Evolutionary conservation across 208 protist species (phyloP).

Genomic region (Leishmania major): DNA sequence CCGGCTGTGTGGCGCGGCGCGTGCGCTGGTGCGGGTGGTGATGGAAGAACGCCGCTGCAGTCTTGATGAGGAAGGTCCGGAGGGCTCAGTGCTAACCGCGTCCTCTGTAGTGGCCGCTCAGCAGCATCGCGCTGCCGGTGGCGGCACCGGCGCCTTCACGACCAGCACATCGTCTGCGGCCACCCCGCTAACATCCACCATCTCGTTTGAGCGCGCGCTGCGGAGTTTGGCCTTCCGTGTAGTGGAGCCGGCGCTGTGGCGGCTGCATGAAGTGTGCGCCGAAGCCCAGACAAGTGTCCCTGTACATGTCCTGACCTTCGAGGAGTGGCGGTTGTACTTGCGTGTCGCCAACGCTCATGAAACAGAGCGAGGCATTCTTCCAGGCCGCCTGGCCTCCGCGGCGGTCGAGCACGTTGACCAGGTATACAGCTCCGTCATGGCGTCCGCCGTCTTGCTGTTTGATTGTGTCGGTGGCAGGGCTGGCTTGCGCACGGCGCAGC

Average conservation of each 20-base stretch:
- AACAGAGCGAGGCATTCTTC: background rate
- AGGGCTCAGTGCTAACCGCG: constrained; percentile 67
- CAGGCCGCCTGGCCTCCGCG: background rate
- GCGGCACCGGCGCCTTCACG: background rate
- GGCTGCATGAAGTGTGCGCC: constrained; percentile 46
- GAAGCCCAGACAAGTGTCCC: background rate
- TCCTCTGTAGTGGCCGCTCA: constrained; percentile 34
- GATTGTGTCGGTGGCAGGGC: constrained; percentile 30
- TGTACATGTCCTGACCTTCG: constrained; percentile 21
- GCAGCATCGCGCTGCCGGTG: background rate
- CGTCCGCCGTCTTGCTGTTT: constrained; percentile 16
- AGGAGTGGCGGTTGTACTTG: constrained; percentile 18
- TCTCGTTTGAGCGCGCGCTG: constrained; percentile 36
- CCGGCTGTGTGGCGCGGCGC: constrained; percentile 49
- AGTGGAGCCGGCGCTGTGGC: constrained; percentile 68
- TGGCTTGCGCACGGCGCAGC: constrained; percentile 48
- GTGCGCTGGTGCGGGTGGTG: constrained; percentile 71
- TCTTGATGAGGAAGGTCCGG: constrained; percentile 58
- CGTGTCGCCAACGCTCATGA: background rate
- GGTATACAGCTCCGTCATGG: constrained; percentile 12
- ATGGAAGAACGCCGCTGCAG: constrained; percentile 80
- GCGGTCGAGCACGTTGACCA: background rate
- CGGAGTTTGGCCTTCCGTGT: constrained; percentile 80
- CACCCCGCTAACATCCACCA: background rate
- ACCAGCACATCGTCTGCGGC: background rate